These are phyloP conservation scores for Madurella mycetomatis DNA, from an alignment of 2,329 filamentous ascomycete genomes.

Conservation along the genomic window DNA sequence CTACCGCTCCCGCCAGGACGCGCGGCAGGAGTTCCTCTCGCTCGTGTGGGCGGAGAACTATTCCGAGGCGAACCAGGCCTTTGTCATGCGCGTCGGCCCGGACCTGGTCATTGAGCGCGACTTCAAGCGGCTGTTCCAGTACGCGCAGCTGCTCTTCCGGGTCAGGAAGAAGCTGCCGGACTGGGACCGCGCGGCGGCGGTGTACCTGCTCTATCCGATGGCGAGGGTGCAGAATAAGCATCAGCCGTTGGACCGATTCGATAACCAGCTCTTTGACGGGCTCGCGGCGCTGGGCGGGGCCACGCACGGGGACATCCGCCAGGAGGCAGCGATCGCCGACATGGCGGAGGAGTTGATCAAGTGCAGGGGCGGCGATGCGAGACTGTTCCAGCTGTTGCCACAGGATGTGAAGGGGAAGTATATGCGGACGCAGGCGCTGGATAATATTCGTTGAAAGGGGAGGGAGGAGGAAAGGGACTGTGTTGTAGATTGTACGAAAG, in stretches of 20 bases:
- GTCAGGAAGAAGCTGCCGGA: conserved; percentile 65
- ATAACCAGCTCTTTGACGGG: conserved; percentile 47
- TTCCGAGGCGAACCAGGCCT: conserved; percentile 77
- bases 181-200: conserved; percentile 75
- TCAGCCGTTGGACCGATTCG: conserved; percentile 20
- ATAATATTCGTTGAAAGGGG: conserved; percentile 13
- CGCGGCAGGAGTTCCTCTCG: conserved; percentile 68
- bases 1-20: conserved; percentile 69
- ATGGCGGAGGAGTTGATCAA: conserved; percentile 71
- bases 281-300: conserved; percentile 54
- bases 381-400: conserved; percentile 55
- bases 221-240: conserved; percentile 39
- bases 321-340: conserved; percentile 72
- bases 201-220: conserved; percentile 65
- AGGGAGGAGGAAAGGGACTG: not conserved
- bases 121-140: conserved; percentile 60
- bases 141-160: conserved; percentile 55
- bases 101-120: conserved; percentile 77
- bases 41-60: conserved; percentile 73
- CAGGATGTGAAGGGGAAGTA: conserved; percentile 69
- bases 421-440: conserved; percentile 37
- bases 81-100: conserved; percentile 77
- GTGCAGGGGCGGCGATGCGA: conserved; percentile 52
- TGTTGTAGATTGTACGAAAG: not conserved
- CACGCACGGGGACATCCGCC: conserved; percentile 49